phyloP scores from a whole-genome alignment of 805 yeast genomes.

The Candida xiaguanensis region DNA sequence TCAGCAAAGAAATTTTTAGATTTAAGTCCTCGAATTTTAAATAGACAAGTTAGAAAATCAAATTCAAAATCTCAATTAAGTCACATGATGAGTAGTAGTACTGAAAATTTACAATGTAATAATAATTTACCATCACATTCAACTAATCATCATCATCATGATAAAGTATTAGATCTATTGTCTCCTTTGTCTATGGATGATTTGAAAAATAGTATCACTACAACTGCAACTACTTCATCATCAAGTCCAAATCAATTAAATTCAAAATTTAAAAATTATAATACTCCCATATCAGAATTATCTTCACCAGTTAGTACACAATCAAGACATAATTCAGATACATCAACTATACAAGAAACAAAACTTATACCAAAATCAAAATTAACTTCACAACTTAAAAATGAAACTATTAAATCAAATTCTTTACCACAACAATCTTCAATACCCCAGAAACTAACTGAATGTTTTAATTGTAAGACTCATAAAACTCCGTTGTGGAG shows the following conservation, averaged over 20 bases:
- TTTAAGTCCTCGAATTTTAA: constrained; percentile 37
- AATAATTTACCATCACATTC: neutral
- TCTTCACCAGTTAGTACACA: neutral
- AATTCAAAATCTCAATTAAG: constrained; percentile 22
- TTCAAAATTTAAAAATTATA: neutral
- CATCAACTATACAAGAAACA: neutral
- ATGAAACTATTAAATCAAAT: neutral
- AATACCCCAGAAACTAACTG: constrained; percentile 5
- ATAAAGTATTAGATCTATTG: constrained; percentile 32
- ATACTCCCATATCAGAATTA: constrained; percentile 1
- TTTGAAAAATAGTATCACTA: constrained; percentile 19
- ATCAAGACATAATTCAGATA: neutral
- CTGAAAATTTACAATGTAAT: neutral
- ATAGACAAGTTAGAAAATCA: constrained; percentile 35
- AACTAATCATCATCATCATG: constrained; percentile 10
- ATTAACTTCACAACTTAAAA: constrained; percentile 12
- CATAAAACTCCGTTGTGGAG: constrained; percentile 63
- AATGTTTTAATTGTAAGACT: constrained; percentile 56
- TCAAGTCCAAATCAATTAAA: neutral
- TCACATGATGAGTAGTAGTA: constrained; percentile 7
- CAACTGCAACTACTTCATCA: neutral
- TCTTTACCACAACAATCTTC: constrained; percentile 3
- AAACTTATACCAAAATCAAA: constrained; percentile 11
- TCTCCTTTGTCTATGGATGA: constrained; percentile 41
- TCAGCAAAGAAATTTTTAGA: constrained; percentile 39